Percentiles rank a stretch among this genome's conserved stretches.
Evolutionary conservation across 2,329 filamentous ascomycete genomes (phyloP).

Genomic region (Didymella glomerata): DNA sequence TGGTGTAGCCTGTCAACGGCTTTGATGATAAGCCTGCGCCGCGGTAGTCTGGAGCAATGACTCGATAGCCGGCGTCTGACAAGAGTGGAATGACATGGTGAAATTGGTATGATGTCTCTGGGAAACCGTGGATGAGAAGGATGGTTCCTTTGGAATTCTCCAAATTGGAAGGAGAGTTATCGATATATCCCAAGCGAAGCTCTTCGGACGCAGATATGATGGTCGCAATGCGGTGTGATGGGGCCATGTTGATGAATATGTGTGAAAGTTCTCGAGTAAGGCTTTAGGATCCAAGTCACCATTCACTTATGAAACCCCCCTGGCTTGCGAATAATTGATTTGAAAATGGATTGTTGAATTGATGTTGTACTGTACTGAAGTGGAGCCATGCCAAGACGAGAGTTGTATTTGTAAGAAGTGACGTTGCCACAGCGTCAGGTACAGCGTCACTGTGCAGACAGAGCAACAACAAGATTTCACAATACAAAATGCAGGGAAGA

Average conservation of each 20-base stretch:
- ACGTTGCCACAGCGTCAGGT: conserved; percentile 1
- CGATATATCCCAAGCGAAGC: background rate
- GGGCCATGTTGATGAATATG: background rate
- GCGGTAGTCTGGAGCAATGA: background rate
- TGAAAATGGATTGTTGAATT: background rate
- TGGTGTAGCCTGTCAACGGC: background rate
- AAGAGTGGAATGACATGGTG: background rate
- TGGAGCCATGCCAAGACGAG: background rate
- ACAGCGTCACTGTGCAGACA: background rate
- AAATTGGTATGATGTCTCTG: background rate
- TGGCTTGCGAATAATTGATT: background rate
- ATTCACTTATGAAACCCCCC: background rate
- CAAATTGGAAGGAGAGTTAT: background rate
- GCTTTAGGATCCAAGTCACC: background rate
- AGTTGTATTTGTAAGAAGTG: background rate
- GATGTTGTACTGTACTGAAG: background rate
- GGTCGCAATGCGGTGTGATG: background rate
- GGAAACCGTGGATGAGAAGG: background rate
- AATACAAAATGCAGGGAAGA: too few species aligned
- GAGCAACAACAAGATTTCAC: background rate
- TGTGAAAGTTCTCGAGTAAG: background rate
- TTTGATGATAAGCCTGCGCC: background rate
- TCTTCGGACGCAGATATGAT: background rate
- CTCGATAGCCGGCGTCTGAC: background rate
- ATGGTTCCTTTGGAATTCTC: background rate